phyloP scores from a whole-genome alignment of 768 basidiomycete species.

The Cystobasidium tubakii region DNA sequence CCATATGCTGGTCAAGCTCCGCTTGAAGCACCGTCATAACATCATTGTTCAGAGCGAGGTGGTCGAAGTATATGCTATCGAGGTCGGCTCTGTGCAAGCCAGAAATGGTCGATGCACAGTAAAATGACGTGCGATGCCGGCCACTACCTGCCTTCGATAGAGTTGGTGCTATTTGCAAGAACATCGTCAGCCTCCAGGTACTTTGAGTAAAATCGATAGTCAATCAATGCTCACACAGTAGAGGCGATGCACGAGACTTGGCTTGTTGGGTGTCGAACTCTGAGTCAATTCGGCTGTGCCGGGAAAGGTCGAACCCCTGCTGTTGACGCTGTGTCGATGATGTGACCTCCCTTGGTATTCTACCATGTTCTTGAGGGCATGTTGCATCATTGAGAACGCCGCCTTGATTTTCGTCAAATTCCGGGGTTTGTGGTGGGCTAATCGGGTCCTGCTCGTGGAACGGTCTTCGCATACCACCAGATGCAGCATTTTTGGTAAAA shows the following conservation, averaged over 20 bases:
- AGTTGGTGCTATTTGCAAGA: neutral
- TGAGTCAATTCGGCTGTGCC: neutral
- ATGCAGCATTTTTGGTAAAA: too few relatives aligned
- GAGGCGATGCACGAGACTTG: slow-evolving; percentile 1
- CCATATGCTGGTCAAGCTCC: neutral
- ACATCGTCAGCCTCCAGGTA: neutral
- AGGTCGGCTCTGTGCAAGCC: neutral
- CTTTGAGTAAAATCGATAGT: neutral
- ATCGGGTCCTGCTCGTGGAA: too few relatives aligned
- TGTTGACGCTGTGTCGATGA: too few relatives aligned
- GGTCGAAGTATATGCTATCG: neutral
- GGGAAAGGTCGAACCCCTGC: too few relatives aligned
- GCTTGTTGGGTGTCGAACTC: neutral
- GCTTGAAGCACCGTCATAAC: neutral
- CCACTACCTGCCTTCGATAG: neutral
- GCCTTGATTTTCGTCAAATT: too few relatives aligned
- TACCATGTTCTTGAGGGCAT: too few relatives aligned
- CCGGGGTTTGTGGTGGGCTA: too few relatives aligned
- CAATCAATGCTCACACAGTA: neutral
- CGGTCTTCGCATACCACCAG: too few relatives aligned
- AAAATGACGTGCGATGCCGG: neutral
- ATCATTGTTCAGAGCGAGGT: neutral
- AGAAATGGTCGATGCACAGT: neutral
- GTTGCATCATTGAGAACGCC: too few relatives aligned
- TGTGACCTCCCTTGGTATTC: too few relatives aligned